Base-by-base conservation (phyloP, 345 rosid species). In the Jatropha curcas region DNA sequence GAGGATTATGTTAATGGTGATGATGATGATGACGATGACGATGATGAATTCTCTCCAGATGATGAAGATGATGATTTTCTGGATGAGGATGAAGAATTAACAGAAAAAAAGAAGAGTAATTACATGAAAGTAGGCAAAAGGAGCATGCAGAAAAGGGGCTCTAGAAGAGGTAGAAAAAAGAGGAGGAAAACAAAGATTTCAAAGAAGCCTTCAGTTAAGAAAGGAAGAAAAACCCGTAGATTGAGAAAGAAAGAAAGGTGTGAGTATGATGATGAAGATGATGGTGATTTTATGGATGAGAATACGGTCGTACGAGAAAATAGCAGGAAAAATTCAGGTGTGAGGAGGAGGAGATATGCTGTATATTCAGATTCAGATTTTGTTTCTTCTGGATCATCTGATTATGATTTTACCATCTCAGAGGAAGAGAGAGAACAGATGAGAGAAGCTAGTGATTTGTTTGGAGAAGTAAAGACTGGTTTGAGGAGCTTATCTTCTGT, bases 341-440 rank as follows among this genome's bases (percentile, higher is more conserved):
- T 58, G 41, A 83, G 84, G 76, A 84, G 76, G 78, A 88, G 86
- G 80, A 83, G 78, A 69, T 78, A 62, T 77, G 65, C 76, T 13
- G 74, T 83, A 60, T 60, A 79, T 67, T 92, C 98, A 35, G 99
- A 88, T 78, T 95, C 97, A 39, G 99, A 91, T 75, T 84, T 86
- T 71, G 78, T 73, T 37, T 71, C 74, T 48, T 82, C 91, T 50
- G 88, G 81, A 68, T 85, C 93, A 67, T 90, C 98, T 9, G 92
- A 91, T 82, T 80, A 59, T 59, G 97, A 89, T 58, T 92, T 83
- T 71, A 92, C 97, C 58, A 86, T 92, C 76, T 95, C 98, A 1
- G 99, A 91, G 88, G 98, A 96, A 82, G 95, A 96, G 89, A 88
- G 94, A 78, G 96, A 93, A 68, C 98, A 88, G 83, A 81, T 90